Conservation (phyloP, 75 land plant species). For the Pinus taeda region DNA sequence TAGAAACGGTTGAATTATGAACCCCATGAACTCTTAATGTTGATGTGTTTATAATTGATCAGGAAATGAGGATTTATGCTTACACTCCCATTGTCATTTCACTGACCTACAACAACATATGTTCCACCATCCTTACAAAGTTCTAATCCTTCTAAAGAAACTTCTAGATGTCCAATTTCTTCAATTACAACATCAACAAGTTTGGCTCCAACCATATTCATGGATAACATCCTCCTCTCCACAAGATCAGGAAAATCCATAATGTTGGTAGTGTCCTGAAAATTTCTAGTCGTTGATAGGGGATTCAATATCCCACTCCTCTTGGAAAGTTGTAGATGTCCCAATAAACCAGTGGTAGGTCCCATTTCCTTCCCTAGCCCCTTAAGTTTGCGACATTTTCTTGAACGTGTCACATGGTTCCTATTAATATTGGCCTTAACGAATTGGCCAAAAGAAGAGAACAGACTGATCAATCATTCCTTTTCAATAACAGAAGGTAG, state of each 20-base stretch:
- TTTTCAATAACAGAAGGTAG: too few relatives aligned
- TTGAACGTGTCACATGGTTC: too few relatives aligned
- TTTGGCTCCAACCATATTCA: conserved; percentile 25
- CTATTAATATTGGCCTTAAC: too few relatives aligned
- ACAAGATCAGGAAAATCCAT: conserved; percentile 15
- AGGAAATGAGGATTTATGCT: conserved; percentile 37
- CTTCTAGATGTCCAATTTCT: conserved; percentile 49
- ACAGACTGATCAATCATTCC: too few relatives aligned
- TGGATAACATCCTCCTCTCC: conserved; percentile 19
- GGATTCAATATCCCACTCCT: conserved; percentile 44
- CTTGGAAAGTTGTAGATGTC: too few relatives aligned
- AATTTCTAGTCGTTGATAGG: conserved; percentile 38
- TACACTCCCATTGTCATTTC: conserved; percentile 53
- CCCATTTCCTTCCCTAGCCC: too few relatives aligned
- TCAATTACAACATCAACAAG: conserved; percentile 50
- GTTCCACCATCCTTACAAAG: conserved; percentile 53
- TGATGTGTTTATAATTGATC: conserved; percentile 48
- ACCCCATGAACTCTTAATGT: conserved; percentile 48
- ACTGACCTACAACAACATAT: conserved; percentile 51
- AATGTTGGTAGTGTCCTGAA: conserved; percentile 37
- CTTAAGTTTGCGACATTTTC: too few relatives aligned
- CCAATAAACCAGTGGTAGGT: too few relatives aligned
- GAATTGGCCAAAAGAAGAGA: too few relatives aligned
- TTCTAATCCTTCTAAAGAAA: conserved; percentile 41
- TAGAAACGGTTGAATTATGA: conserved; percentile 57